Conservation (phyloP, 1,284 basidiomycete genomes). For the Bondarzewia mesenterica region DNA sequence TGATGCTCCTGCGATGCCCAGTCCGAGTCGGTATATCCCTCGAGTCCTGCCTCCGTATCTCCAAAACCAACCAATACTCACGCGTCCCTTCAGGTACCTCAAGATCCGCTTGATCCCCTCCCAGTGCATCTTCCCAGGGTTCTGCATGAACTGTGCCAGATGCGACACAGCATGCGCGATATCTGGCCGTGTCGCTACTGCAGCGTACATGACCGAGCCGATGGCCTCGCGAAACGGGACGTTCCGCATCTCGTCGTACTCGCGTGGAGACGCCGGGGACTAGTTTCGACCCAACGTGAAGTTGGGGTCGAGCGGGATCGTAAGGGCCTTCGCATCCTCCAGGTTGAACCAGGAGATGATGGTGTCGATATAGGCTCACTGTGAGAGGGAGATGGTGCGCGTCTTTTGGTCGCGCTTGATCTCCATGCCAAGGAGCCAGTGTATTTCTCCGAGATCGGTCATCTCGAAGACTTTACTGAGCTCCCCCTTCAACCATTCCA, state of each 20-base stretch:
- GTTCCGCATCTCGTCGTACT: slow-evolving; percentile 17
- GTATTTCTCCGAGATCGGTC: slow-evolving; percentile 14
- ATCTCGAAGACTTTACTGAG: slow-evolving; percentile 5
- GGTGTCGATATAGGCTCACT: slow-evolving; percentile 15
- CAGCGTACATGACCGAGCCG: slow-evolving; percentile 14
- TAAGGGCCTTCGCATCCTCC: slow-evolving; percentile 17
- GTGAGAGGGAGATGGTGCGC: slow-evolving; percentile 14
- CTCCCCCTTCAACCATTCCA: neutral
- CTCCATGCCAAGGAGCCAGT: slow-evolving; percentile 16
- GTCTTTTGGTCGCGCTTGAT: slow-evolving; percentile 9
- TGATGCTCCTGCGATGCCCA: slow-evolving; percentile 16
- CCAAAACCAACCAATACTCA: slow-evolving; percentile 8
- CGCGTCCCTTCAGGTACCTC: slow-evolving; percentile 15
- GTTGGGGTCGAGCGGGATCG: slow-evolving; percentile 18
- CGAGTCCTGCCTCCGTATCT: neutral
- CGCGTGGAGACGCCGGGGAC: slow-evolving; percentile 3
- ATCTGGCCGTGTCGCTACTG: slow-evolving; percentile 15
- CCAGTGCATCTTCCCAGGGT: slow-evolving; percentile 13
- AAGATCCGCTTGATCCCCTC: slow-evolving; percentile 14
- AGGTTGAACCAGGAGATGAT: slow-evolving; percentile 20
- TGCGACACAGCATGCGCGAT: slow-evolving; percentile 14
- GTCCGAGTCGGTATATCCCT: slow-evolving; percentile 22
- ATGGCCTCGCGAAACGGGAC: slow-evolving; percentile 17
- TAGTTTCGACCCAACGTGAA: slow-evolving; percentile 6
- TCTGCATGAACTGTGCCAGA: slow-evolving; percentile 11